Percentiles rank a stretch among this genome's conserved stretches.
These are phyloP conservation scores for Pythium sukuiense DNA, from an alignment of 352 stramenopile species.

Conservation along the genomic window DNA sequence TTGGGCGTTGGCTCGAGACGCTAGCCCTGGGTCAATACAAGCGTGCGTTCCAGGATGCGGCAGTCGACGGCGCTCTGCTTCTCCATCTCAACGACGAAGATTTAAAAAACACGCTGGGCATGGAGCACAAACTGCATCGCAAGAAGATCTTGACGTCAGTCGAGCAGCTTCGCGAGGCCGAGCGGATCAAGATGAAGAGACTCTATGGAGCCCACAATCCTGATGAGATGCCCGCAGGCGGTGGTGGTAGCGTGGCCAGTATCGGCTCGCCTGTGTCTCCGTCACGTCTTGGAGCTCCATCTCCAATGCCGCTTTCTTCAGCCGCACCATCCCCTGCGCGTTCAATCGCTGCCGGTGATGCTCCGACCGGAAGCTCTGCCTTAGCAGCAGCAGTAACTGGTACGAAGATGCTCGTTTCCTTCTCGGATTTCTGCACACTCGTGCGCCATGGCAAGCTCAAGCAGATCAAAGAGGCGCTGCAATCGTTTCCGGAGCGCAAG, in stretches of 20 bases:
- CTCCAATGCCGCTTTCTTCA: background rate
- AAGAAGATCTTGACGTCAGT: constrained; percentile 95
- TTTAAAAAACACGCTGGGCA: constrained; percentile 92
- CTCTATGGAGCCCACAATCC: constrained; percentile 36
- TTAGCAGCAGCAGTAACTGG: background rate
- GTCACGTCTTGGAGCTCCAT: background rate
- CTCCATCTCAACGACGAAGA: constrained; percentile 91
- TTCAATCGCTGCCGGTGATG: background rate
- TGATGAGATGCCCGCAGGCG: constrained; percentile 13
- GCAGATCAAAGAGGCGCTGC: constrained; percentile 86
- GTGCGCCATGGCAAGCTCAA: constrained; percentile 88
- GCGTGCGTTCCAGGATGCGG: constrained; percentile 83
- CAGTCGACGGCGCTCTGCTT: constrained; percentile 89
- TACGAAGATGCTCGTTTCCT: constrained; percentile 54
- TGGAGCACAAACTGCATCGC: constrained; percentile 94
- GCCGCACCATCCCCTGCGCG: constrained; percentile 8
- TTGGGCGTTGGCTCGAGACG: constrained; percentile 90
- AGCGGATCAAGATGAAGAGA: constrained; percentile 46
- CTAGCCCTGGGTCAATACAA: constrained; percentile 89
- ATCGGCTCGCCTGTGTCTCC: constrained; percentile 13
- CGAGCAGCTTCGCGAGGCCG: constrained; percentile 59
- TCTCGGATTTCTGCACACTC: constrained; percentile 76
- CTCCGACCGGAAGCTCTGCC: background rate
- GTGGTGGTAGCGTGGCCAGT: background rate
- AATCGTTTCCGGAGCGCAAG: constrained; percentile 74